These are phyloP conservation scores for Parsonsia alboflavescens DNA, from an alignment of 257 asterid genomes.

Conservation along the genomic window DNA sequence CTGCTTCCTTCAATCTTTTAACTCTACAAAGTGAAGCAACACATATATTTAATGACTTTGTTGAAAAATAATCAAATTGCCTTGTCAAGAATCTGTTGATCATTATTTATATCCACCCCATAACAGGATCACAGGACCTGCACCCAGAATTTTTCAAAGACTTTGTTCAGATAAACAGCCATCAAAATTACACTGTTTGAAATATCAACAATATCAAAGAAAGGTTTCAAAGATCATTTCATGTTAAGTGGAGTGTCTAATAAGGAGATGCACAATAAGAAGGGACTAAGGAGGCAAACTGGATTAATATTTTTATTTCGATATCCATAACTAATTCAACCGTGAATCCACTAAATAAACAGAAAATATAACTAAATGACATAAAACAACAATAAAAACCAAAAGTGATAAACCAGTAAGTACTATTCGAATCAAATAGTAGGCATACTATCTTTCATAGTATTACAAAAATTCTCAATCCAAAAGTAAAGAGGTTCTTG, in stretches of 20 bases:
- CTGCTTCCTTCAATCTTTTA: slow-evolving; percentile 73
- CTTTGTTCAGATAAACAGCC: neutral
- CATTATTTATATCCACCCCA: slow-evolving; percentile 48
- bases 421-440: neutral
- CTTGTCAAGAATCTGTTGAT: slow-evolving; percentile 26
- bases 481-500: neutral
- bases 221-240: neutral
- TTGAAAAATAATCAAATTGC: slow-evolving; percentile 28
- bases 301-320: neutral
- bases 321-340: neutral
- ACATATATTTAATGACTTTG: slow-evolving; percentile 72
- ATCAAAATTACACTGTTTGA: neutral
- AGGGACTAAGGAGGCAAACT: neutral
- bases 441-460: neutral
- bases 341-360: too few relatives aligned
- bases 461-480: neutral
- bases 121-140: slow-evolving; percentile 34
- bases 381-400: neutral
- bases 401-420: neutral
- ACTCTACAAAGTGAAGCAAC: slow-evolving; percentile 77
- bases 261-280: neutral
- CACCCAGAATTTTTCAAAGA: slow-evolving; percentile 2
- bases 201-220: neutral
- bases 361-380: neutral
- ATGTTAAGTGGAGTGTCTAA: neutral